Base-by-base conservation (phyloP, 371 early-diverging fungal genomes). In the Funneliformis caledonium region DNA sequence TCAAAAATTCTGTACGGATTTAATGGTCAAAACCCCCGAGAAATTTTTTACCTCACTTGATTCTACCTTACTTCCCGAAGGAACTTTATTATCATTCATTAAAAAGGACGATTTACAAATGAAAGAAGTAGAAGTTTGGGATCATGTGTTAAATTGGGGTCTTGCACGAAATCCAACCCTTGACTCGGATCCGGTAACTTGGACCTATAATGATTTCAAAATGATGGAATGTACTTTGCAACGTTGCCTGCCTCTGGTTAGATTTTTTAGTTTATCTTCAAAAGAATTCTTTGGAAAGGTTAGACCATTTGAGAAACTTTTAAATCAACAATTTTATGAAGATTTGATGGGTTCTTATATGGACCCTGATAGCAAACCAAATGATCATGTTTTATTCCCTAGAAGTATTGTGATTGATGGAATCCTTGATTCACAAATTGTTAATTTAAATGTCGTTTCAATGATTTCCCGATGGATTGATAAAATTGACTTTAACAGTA, bases 101-200 rank as follows among this genome's bases (percentile, higher is more conserved):
- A n/a, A 48, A 47, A n/a, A 47, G 14, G 47, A 72, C 45, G 72
- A 72, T 45, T 50, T 72, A n/a, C 48, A 42, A 47, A 72, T 72
- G 52, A 50, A 72, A 43, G 72, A 72, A 42, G 42, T 72, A 7
- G 72, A 72, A 72, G 47, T 72, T 50, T 72, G 72, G 72, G 47
- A 72, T 7, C 19, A 72, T 50, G 43, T 72, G 7, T 14, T 42
- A 14, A 72, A 72, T 14, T 72, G 72, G 72, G 72, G 72, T n/a
- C 14, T 72, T 14, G 72, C 72, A 7, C 72, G 45, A n/a, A 50
- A 74, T 74, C 75, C 52, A 5, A 33, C 59, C 4, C 42, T 74
- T 33, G 14, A 14, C 26, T 12, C 22, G 14, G 56, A 74, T 74
- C 37, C 48, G 4, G 50, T 2, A 52, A 26, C 14, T 50, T 74